A percentile compares a stretch with the other conserved stretches of the same genome.
Evolutionary conservation across 2,329 filamentous ascomycete species (phyloP).

Genomic region (Leptoxyphium fumago): DNA sequence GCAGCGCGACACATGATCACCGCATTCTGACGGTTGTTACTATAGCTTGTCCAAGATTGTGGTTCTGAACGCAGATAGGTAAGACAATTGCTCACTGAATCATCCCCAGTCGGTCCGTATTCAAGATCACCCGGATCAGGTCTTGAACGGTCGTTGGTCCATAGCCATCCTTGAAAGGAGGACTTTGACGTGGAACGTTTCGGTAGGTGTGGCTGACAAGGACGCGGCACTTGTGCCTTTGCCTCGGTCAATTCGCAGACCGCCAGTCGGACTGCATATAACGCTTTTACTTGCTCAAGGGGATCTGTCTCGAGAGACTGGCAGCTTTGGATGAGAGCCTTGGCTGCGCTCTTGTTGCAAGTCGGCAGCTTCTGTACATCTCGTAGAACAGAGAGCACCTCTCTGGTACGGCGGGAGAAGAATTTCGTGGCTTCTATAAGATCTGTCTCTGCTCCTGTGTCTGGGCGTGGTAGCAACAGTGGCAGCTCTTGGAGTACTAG

Average conservation of each 20-base stretch:
- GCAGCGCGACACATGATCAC: slow-evolving; percentile 48
- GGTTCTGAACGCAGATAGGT: slow-evolving; percentile 33
- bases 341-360: slow-evolving; percentile 39
- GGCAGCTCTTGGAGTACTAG: too few species aligned
- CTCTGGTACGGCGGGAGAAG: slow-evolving; percentile 3
- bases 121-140: slow-evolving; percentile 5
- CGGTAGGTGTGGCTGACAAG: slow-evolving; percentile 37
- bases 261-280: slow-evolving; percentile 48
- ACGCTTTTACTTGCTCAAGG: slow-evolving; percentile 35
- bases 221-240: slow-evolving; percentile 32
- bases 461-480: too few species aligned
- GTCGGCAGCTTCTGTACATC: slow-evolving; percentile 32
- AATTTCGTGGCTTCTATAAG: neutral
- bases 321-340: slow-evolving; percentile 39
- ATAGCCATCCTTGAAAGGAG: slow-evolving; percentile 13
- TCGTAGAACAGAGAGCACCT: slow-evolving; percentile 30
- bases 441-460: neutral
- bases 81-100: slow-evolving; percentile 36
- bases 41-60: slow-evolving; percentile 51
- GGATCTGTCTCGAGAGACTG: slow-evolving; percentile 29
- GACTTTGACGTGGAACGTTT: slow-evolving; percentile 20
- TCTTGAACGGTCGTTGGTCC: slow-evolving; percentile 3
- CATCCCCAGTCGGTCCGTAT: slow-evolving; percentile 15
- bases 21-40: slow-evolving; percentile 46
- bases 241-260: slow-evolving; percentile 47